Percentiles rank a stretch among this genome's conserved stretches.
These are phyloP conservation scores for Pseudognaphalium luteoalbum DNA, from an alignment of 129 eudicot genomes.

Conservation along the genomic window DNA sequence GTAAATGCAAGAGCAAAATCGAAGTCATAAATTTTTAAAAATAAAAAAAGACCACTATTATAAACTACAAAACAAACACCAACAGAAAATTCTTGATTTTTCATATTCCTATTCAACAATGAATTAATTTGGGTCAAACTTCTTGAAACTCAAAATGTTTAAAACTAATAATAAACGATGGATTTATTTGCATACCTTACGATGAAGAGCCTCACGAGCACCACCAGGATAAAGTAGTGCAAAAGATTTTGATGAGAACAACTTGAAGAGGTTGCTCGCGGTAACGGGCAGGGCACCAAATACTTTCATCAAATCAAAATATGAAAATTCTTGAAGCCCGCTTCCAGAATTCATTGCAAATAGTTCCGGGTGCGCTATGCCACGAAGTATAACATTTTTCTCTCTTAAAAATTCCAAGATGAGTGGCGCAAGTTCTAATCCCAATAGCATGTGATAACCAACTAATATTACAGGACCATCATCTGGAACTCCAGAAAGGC, in stretches of 20 bases:
- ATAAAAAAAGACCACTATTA: not conserved
- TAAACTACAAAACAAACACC: not conserved
- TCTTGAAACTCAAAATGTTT: not conserved
- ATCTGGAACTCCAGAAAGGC: constrained; percentile 75
- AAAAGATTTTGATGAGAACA: constrained; percentile 63
- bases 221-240: constrained; percentile 97
- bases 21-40: not conserved
- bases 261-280: constrained; percentile 64
- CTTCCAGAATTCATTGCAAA: constrained; percentile 31
- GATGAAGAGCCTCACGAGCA: constrained; percentile 88
- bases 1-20: constrained; percentile 11
- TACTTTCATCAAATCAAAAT: constrained; percentile 48
- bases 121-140: not conserved
- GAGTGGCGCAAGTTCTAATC: constrained; percentile 64
- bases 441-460: constrained; percentile 91
- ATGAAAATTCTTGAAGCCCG: constrained; percentile 42
- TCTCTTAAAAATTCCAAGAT: constrained; percentile 57
- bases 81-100: not conserved
- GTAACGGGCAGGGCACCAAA: constrained; percentile 82
- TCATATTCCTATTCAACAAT: not conserved
- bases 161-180: not conserved
- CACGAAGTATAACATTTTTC: constrained; percentile 65
- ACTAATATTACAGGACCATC: constrained; percentile 88
- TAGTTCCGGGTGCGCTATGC: constrained; percentile 76
- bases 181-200: constrained; percentile 52